phyloP scores from a whole-genome alignment of 2,329 filamentous ascomycete species.

The Xylaria sp. region DNA sequence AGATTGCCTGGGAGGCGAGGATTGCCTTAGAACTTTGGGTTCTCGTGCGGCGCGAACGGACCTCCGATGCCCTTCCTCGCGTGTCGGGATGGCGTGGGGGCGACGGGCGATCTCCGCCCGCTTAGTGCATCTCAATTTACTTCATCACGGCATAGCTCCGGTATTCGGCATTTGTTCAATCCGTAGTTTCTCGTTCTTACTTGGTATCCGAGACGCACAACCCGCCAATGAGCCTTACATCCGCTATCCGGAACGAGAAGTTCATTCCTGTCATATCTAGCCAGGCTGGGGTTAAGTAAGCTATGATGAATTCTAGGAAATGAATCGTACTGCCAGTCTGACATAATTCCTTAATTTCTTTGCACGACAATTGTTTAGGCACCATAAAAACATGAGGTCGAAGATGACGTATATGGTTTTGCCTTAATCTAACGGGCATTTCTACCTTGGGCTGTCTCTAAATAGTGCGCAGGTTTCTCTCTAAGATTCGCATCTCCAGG shows the following conservation, averaged over 20 bases:
- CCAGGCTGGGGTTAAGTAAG: not conserved
- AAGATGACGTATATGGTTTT: too few relatives aligned
- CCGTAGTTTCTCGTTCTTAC: not conserved
- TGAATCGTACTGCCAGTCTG: not conserved
- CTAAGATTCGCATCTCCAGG: too few relatives aligned
- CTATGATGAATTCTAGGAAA: not conserved
- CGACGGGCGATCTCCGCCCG: not conserved
- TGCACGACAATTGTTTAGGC: too few relatives aligned
- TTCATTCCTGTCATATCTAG: not conserved
- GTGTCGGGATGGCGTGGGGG: not conserved
- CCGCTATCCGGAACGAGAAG: not conserved
- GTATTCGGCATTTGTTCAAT: not conserved
- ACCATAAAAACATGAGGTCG: too few relatives aligned
- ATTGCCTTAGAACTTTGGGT: not conserved
- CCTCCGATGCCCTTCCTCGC: not conserved
- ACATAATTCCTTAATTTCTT: too few relatives aligned
- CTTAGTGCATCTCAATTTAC: not conserved
- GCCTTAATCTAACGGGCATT: too few relatives aligned
- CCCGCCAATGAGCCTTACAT: not conserved
- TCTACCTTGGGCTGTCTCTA: too few relatives aligned
- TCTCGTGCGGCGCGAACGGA: not conserved
- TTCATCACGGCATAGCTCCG: not conserved
- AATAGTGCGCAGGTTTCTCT: too few relatives aligned
- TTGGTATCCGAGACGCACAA: not conserved
- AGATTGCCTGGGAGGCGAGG: not conserved